Percentiles rank a stretch among this genome's conserved stretches.
These are phyloP conservation scores for Dioscorea cayenensis DNA, from an alignment of 116 monocot species.

Conservation along the genomic window DNA sequence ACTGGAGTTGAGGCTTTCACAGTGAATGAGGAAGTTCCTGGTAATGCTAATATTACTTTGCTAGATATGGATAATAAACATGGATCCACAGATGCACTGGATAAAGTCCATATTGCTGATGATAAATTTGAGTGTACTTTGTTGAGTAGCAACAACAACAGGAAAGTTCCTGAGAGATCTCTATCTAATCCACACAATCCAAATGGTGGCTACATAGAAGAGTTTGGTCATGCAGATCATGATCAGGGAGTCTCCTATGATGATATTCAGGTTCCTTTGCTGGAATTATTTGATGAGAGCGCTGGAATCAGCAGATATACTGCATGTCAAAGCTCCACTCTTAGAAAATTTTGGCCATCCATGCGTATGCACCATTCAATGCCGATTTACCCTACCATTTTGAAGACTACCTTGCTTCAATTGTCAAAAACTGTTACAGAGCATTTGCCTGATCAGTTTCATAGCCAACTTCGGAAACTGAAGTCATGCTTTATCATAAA, in stretches of 20 bases:
- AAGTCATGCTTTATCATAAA: conserved; percentile 36
- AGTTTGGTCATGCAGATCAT: not conserved
- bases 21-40: conserved; percentile 5
- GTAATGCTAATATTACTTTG: conserved; percentile 1
- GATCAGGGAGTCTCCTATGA: not conserved
- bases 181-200: conserved; percentile 3
- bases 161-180: not conserved
- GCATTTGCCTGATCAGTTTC: conserved; percentile 21
- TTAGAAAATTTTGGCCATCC: conserved; percentile 16
- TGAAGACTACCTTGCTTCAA: conserved; percentile 14
- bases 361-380: conserved; percentile 18
- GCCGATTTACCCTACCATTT: conserved; percentile 17
- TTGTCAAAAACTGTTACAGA: conserved; percentile 13
- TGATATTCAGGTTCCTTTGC: conserved; percentile 4
- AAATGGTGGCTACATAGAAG: not conserved
- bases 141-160: not conserved
- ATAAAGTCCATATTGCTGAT: conserved; percentile 1
- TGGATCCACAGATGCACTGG: conserved; percentile 7
- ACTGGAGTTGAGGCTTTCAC: conserved; percentile 7
- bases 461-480: conserved; percentile 30
- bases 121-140: conserved; percentile 10
- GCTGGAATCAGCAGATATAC: conserved; percentile 2
- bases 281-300: not conserved
- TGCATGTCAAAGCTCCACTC: conserved; percentile 9
- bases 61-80: conserved; percentile 10